Evolutionary conservation across 306 rosid genomes (phyloP).

Genomic region (Abrus precatorius): DNA sequence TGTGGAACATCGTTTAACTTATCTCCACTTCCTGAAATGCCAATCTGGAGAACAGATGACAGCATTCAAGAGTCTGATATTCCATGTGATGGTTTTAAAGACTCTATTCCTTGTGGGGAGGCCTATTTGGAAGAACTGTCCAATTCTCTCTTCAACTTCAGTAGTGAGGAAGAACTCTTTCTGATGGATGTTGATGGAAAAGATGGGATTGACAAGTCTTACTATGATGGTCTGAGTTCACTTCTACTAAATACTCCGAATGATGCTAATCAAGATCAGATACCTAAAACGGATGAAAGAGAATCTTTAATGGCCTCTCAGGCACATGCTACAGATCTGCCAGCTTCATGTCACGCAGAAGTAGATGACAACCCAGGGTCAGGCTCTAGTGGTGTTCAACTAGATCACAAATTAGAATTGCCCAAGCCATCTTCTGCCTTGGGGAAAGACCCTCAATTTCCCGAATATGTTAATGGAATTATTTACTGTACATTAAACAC

Average conservation of each 20-base stretch:
- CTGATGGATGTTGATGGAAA: conserved; percentile 69
- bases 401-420: conserved; percentile 54
- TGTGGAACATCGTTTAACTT: conserved; percentile 71
- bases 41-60: conserved; percentile 68
- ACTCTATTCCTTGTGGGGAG: conserved; percentile 61
- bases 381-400: conserved; percentile 49
- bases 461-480: conserved; percentile 60
- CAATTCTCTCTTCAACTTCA: conserved; percentile 78
- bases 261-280: conserved; percentile 57
- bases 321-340: conserved; percentile 46
- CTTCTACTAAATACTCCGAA: conserved; percentile 74
- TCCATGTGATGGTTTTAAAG: conserved; percentile 57
- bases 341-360: conserved; percentile 55
- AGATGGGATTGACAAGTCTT: conserved; percentile 78
- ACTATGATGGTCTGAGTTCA: conserved; percentile 86
- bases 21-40: conserved; percentile 72
- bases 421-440: conserved; percentile 58
- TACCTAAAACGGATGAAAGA: conserved; percentile 47
- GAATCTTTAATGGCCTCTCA: conserved; percentile 54
- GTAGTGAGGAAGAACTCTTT: conserved; percentile 82
- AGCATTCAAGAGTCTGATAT: conserved; percentile 52
- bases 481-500: conserved; percentile 70
- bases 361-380: conserved; percentile 53
- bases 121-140: conserved; percentile 82
- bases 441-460: conserved; percentile 58